Base-by-base conservation (phyloP, 805 yeast species). In the Lachancea cidri region DNA sequence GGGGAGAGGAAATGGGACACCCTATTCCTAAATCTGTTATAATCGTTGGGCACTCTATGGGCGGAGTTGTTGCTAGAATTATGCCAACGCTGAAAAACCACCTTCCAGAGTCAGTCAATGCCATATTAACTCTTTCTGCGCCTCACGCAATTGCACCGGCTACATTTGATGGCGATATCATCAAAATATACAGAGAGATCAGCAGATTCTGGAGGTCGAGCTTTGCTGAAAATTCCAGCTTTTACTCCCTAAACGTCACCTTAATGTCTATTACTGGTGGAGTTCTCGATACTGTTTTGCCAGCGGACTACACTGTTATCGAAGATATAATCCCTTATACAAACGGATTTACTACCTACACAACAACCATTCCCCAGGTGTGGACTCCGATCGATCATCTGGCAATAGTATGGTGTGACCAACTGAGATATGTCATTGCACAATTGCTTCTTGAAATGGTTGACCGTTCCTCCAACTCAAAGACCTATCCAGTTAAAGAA, bases 381-480 rank as follows among this genome's bases (percentile, higher is more conserved):
- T 91, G 97, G 95, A 81, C 96, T 0, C 84, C 96, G 1, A 80
- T 88, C 31, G 98, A 91, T 61, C 98, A 91, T 65, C 71, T 87
- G 48, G 97, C 98, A 0, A 81, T 93, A 36, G 95, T 91, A 2
- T 91, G 98, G 98, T 91, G 98, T 63, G 85, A 81, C 46, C 97
- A 91, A 60, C 65, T 89, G 29, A 72, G 97, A 39, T 69, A 74
- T 39, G 75, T 72, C 13, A 49, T 91, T 1, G 81, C 86, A 6
- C 65, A 65, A 37, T 66, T 80, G 0, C 55, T 93, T 29, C 63
- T 84, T 35, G 82, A 76, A 22, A 68, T 83, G 9, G 73, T 77
- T 2, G 84, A 86, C 52, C 63, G 59, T 17, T 47, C 57, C 0
- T 57, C 68, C 0, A 67, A 78, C 0, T 38, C 53, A 7, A 76